A percentile compares a stretch with the other conserved stretches of the same genome.
Evolutionary conservation across 2,329 filamentous ascomycete genomes (phyloP).

Genomic region (Cordyceps sp.): DNA sequence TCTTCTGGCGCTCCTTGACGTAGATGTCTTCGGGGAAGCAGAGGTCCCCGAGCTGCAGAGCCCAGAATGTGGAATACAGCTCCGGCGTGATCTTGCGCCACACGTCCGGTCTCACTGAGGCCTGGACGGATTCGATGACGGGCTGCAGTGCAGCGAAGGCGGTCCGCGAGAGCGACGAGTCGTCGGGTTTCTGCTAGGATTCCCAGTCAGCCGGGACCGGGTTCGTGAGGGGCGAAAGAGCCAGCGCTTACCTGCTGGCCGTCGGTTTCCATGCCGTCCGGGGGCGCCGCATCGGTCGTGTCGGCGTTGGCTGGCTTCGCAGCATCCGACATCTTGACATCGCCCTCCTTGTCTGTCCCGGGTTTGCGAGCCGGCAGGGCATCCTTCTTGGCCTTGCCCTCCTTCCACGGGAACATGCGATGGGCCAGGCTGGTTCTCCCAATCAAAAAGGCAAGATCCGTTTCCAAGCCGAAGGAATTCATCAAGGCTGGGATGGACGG

Average conservation of each 20-base stretch:
- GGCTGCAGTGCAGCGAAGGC: constrained; percentile 37
- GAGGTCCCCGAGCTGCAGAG: constrained; percentile 68
- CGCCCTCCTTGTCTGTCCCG: constrained; percentile 34
- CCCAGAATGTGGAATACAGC: constrained; percentile 88
- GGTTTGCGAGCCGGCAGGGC: constrained; percentile 9
- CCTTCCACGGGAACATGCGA: constrained; percentile 33
- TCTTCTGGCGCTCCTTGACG: constrained; percentile 52
- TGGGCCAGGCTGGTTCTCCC: constrained; percentile 57
- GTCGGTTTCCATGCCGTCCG: constrained; percentile 10
- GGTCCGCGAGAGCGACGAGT: constrained; percentile 14
- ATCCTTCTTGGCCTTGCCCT: constrained; percentile 11
- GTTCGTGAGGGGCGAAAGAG: constrained; percentile 2
- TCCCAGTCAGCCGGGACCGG: constrained; percentile 8
- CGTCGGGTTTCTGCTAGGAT: constrained; percentile 16
- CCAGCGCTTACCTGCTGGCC: constrained; percentile 17
- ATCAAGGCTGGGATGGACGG: constrained; percentile 63
- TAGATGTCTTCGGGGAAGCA: constrained; percentile 65
- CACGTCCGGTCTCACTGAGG: constrained; percentile 41
- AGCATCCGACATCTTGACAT: constrained; percentile 34
- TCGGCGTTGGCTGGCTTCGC: constrained; percentile 13
- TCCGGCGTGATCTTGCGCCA: constrained; percentile 59
- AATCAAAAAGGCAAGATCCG: constrained; percentile 72
- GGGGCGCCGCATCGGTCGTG: constrained; percentile 9
- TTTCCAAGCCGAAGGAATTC: constrained; percentile 61
- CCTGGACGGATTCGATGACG: constrained; percentile 52